These are phyloP conservation scores for Termitomyces sp. DNA, from an alignment of 768 basidiomycete species.

Conservation along the genomic window DNA sequence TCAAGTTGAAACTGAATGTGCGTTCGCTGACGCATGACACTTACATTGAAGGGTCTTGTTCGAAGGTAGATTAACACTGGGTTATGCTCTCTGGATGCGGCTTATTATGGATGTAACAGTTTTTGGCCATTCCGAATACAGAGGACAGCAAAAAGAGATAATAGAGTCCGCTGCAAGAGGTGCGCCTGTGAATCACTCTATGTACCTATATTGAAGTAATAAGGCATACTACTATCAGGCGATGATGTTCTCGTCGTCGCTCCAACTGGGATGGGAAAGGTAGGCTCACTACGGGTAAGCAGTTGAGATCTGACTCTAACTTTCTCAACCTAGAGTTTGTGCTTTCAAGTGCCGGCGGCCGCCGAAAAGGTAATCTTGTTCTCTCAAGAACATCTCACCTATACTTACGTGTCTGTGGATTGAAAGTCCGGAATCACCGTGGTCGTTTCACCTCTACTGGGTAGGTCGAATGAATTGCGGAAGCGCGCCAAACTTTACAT, in stretches of 20 bases:
- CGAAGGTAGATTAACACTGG: slow-evolving; percentile 6
- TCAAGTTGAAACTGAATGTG: not conserved
- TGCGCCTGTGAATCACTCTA: slow-evolving; percentile 15
- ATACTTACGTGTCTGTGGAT: not conserved
- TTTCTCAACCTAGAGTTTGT: slow-evolving; percentile 52
- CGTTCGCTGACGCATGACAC: not conserved
- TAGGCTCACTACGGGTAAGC: slow-evolving; percentile 16
- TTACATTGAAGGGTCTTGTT: slow-evolving; percentile 8
- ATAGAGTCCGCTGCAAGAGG: slow-evolving; percentile 66
- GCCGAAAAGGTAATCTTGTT: slow-evolving; percentile 43
- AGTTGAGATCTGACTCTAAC: not conserved
- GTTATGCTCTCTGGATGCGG: not conserved
- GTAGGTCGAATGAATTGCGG: slow-evolving; percentile 29
- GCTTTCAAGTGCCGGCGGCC: slow-evolving; percentile 81
- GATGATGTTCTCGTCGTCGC: slow-evolving; percentile 75
- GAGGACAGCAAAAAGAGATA: slow-evolving; percentile 75
- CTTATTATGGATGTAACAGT: slow-evolving; percentile 29
- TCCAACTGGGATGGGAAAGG: slow-evolving; percentile 90
- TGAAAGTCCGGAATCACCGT: slow-evolving; percentile 63
- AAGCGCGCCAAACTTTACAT: not conserved
- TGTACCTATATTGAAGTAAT: not conserved
- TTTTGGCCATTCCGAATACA: slow-evolving; percentile 65
- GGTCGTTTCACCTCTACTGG: slow-evolving; percentile 72
- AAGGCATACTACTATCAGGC: slow-evolving; percentile 33
- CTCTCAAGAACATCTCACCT: not conserved